A percentile compares a stretch with the other conserved stretches of the same genome.
Evolutionary conservation across 2,329 filamentous ascomycete species (phyloP).

Genomic region (Paraphaeosphaeria minitans): DNA sequence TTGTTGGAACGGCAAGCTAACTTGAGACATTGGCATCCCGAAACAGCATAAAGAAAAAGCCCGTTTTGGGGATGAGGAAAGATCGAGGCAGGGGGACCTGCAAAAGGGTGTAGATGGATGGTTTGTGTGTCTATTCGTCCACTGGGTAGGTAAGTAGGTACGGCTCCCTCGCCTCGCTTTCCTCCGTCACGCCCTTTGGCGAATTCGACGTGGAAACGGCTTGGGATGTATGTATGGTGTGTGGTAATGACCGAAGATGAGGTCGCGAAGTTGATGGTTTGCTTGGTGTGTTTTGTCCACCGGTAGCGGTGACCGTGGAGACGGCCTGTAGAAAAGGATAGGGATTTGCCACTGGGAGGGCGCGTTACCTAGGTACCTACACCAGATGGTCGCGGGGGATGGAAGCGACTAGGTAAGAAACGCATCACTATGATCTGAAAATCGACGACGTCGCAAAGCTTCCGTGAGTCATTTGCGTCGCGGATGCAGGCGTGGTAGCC

Average conservation of each 20-base stretch:
- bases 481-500: not conserved
- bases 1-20: too few relatives aligned
- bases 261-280: slow-evolving; percentile 5
- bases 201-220: not conserved
- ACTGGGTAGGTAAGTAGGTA: too few relatives aligned
- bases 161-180: not conserved
- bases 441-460: not conserved
- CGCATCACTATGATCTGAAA: not conserved
- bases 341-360: slow-evolving; percentile 13
- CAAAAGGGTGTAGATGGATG: too few relatives aligned
- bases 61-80: too few relatives aligned
- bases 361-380: too few relatives aligned
- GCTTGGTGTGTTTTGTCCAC: not conserved
- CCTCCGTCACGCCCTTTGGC: not conserved
- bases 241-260: slow-evolving; percentile 10
- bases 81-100: too few relatives aligned
- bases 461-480: not conserved
- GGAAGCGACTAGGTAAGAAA: not conserved
- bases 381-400: not conserved
- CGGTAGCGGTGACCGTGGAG: not conserved
- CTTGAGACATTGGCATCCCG: too few relatives aligned
- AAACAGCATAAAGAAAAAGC: too few relatives aligned
- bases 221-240: slow-evolving; percentile 7
- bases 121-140: too few relatives aligned
- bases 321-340: not conserved